Evolutionary conservation across 495 filamentous ascomycete species (phyloP).

Genomic region (Aspergillus panamensis): DNA sequence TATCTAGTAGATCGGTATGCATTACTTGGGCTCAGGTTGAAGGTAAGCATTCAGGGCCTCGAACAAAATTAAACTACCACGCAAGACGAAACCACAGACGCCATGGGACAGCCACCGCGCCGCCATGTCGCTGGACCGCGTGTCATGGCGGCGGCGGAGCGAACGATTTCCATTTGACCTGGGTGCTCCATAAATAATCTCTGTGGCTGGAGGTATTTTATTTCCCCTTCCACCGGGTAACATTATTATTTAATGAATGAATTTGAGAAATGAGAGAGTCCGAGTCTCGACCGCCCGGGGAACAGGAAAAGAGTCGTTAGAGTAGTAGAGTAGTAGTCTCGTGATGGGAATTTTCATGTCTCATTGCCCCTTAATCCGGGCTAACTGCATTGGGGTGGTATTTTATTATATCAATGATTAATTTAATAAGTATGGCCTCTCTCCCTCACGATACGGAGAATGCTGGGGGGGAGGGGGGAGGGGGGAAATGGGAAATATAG

Average conservation of each 20-base stretch:
- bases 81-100: background rate
- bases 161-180: background rate
- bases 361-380: background rate
- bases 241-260: no score
- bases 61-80: constrained; percentile 1
- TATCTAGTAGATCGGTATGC: no score
- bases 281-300: background rate
- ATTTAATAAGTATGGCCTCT: background rate
- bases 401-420: background rate
- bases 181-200: no score
- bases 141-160: background rate
- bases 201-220: no score
- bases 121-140: background rate
- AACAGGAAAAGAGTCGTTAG: no score
- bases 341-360: background rate
- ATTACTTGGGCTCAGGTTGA: no score
- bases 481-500: no score
- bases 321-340: background rate
- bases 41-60: background rate
- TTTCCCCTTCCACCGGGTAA: no score
- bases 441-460: background rate
- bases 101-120: background rate
- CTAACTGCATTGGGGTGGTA: background rate
- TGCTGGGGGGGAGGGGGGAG: background rate
- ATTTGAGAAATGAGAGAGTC: no score